These are phyloP conservation scores for Hypoxylon perforatum DNA, from an alignment of 495 filamentous ascomycete genomes.

Conservation along the genomic window DNA sequence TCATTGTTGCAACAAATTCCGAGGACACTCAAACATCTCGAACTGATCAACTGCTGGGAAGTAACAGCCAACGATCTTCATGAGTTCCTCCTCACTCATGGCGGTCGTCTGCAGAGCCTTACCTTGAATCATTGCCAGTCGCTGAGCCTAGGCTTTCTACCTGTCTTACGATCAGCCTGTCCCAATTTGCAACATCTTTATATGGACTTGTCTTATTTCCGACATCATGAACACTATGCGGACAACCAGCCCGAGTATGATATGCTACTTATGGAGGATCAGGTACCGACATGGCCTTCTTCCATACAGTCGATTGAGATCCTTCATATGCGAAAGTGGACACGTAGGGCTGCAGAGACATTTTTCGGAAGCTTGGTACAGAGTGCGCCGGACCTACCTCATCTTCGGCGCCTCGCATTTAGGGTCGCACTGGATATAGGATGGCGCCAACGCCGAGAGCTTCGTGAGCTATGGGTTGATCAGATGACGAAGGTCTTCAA, in stretches of 20 bases:
- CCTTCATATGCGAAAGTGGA: slow-evolving; percentile 77
- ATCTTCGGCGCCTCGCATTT: slow-evolving; percentile 74
- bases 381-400: slow-evolving; percentile 68
- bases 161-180: slow-evolving; percentile 68
- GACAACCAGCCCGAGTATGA: slow-evolving; percentile 79
- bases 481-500: slow-evolving; percentile 73
- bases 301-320: slow-evolving; percentile 77
- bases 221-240: slow-evolving; percentile 57
- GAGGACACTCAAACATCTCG: slow-evolving; percentile 68
- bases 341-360: slow-evolving; percentile 68
- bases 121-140: slow-evolving; percentile 79
- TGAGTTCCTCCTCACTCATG: slow-evolving; percentile 70
- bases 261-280: slow-evolving; percentile 64
- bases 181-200: slow-evolving; percentile 73
- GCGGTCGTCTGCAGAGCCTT: slow-evolving; percentile 69
- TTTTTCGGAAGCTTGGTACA: slow-evolving; percentile 82
- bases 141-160: slow-evolving; percentile 77
- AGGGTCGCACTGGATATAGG: slow-evolving; percentile 77
- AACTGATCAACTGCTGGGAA: slow-evolving; percentile 78
- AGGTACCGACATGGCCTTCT: slow-evolving; percentile 80
- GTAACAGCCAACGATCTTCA: slow-evolving; percentile 68
- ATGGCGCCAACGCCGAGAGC: slow-evolving; percentile 80
- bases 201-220: slow-evolving; percentile 78
- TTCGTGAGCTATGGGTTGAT: slow-evolving; percentile 77
- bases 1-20: slow-evolving; percentile 71